Base-by-base conservation (phyloP, 164 flowering plant genomes). In the Nymphaea colorata region DNA sequence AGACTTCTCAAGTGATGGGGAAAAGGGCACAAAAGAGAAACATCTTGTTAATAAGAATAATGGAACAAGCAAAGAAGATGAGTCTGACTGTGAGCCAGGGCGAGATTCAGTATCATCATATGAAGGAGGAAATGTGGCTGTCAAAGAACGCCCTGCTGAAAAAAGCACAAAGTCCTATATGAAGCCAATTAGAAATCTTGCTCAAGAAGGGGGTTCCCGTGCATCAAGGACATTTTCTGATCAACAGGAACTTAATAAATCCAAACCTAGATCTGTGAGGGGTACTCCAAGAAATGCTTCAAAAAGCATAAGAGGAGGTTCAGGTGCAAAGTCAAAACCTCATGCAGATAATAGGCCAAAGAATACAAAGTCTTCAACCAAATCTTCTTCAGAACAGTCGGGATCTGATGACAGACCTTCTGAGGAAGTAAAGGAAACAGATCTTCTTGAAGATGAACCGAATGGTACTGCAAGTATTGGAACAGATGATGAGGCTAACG, bases 341-440 rank as follows among this genome's bases (percentile, higher is more conserved):
- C 4, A 73, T 44, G 42, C 79, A 17, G 81, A 61, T 44, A 61
- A 72, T 36, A 77, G 74, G 70, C 72, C 76, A 47, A 78, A 68
- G 57, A 70, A 65, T 67, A 64, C 71, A 70, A 75, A 79, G 74
- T 76, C 78, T 66, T 74, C 77, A 66, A 71, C 84, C 16, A 79
- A 78, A 59, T 70, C 85, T 73, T 71, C 81, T 57, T 86, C 91
- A 59, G 90, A 86, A 67, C 79, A 87, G 64, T 89, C 96, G 69
- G 94, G 80, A 70, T 66, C 74, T 74, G 87, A 83, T 75, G 84
- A 76, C 44, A 80, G 73, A 71, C 61, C 71, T 43, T 59, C 68
- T 75, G 87, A 83, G 67, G 89, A 82, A 72, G 68, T 74, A 57
- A 84, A 86, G 75, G 86, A 85, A 53, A 66, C 66, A 41, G 85